phyloP scores from a whole-genome alignment of 768 basidiomycete species.

The Tulasnella sp. region DNA sequence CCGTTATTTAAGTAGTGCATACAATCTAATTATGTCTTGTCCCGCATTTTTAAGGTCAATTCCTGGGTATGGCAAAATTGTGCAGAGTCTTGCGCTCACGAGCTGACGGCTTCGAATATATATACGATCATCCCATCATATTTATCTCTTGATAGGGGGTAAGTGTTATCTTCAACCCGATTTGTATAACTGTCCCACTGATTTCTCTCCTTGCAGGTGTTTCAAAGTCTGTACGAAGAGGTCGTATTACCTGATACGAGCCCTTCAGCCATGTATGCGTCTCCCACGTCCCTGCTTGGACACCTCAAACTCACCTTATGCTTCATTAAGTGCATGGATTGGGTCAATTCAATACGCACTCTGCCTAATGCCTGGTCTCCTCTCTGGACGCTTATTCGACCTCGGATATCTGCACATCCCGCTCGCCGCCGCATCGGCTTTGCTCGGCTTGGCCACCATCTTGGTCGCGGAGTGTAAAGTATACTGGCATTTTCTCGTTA shows the following conservation, averaged over 20 bases:
- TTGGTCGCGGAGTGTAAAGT: constrained; percentile 57
- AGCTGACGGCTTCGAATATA: background rate
- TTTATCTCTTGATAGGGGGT: background rate
- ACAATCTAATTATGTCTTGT: background rate
- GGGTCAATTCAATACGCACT: constrained; percentile 18
- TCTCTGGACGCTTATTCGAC: constrained; percentile 62
- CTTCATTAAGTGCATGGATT: constrained; percentile 3
- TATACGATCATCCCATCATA: background rate
- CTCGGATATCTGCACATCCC: constrained; percentile 51
- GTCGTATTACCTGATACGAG: background rate
- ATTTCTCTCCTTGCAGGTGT: background rate
- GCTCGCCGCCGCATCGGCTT: constrained; percentile 34
- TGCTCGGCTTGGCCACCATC: constrained; percentile 46
- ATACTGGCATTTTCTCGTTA: constrained; percentile 74
- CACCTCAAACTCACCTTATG: background rate
- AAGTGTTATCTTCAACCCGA: background rate
- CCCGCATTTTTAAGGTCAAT: background rate
- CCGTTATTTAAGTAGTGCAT: background rate
- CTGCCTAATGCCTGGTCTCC: constrained; percentile 28
- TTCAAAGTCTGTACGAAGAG: constrained; percentile 4
- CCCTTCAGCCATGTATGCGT: constrained; percentile 5
- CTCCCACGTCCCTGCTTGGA: background rate
- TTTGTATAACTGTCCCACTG: background rate
- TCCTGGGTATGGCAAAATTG: background rate
- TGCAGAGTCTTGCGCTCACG: background rate